phyloP scores from a whole-genome alignment of 2,329 filamentous ascomycete genomes.

The Aspergillus fumigatus region DNA sequence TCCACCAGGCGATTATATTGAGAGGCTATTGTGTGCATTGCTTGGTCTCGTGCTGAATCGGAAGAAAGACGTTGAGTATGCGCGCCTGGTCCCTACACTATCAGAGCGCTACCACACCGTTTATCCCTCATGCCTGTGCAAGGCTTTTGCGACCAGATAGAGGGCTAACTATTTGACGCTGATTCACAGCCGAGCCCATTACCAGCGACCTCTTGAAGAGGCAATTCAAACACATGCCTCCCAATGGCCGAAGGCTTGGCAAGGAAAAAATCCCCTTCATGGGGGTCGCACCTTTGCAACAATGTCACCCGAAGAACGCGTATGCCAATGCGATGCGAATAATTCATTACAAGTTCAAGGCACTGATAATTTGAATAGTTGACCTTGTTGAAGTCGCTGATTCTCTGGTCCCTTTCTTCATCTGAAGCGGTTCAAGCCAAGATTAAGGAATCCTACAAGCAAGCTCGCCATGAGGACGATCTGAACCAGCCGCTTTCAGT shows the following conservation, averaged over 20 bases:
- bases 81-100: constrained; percentile 21
- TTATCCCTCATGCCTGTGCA: constrained; percentile 1
- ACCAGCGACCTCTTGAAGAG: constrained; percentile 89
- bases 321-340: constrained; percentile 43
- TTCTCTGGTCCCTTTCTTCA: constrained; percentile 83
- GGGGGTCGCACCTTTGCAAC: constrained; percentile 75
- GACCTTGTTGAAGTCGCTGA: constrained; percentile 72
- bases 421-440: constrained; percentile 77
- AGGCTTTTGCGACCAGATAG: constrained; percentile 3
- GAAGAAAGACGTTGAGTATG: constrained; percentile 98
- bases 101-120: background rate
- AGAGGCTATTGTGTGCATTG: constrained; percentile 84
- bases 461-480: constrained; percentile 71
- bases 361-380: constrained; percentile 53
- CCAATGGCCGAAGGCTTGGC: constrained; percentile 87
- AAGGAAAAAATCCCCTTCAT: constrained; percentile 73
- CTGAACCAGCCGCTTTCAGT: constrained; percentile 83
- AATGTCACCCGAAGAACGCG: constrained; percentile 76
- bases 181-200: constrained; percentile 72
- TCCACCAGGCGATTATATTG: constrained; percentile 76
- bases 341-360: background rate
- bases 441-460: constrained; percentile 85
- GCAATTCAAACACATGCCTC: constrained; percentile 76
- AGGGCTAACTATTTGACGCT: constrained; percentile 27
- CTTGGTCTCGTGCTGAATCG: constrained; percentile 86